Base-by-base conservation (phyloP, 345 rosid genomes). In the Raphanus sativus region DNA sequence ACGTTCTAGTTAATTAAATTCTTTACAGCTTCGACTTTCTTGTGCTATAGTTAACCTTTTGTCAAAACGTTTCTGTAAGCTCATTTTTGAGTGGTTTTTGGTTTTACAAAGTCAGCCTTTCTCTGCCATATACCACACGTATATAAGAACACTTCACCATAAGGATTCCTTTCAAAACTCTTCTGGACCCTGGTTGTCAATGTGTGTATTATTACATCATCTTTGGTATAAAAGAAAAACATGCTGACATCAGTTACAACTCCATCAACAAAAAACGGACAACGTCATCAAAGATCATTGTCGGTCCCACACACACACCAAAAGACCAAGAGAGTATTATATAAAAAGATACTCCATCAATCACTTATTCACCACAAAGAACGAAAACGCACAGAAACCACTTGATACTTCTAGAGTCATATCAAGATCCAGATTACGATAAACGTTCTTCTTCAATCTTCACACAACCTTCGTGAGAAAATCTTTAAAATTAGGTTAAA, bases 221-320 rank as follows among this genome's bases (percentile, higher is more conserved):
- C 55, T 48, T 48, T n/a, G 16, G 1, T 6, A 13, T 5, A 5
- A 48, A 6, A 15, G n/a, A 48, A 13, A 48, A 48, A 48, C 55
- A 55, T 55, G 60, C 60, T 55, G 60, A 55, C 60, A 8, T 54
- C 59, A 54, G 60, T 55, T 55, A 55, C 60, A 55, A 21, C 28
- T 7, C 60, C 26, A 5, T 55, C 60, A 21, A 55, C 28, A 55
- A 55, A 55, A 55, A 55, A 55, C 60, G 60, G 60, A 54, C 28
- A 17, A 55, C 60, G 60, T 55, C 60, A 55, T 55, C 12, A 55
- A 55, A 0, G 60, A 21, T 55, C 60, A 55, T 55, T 21, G 26
- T 55, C 4, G 60, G 60, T 8, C 60, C 60, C 60, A 8, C 60
- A 7, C 26, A 48, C 21, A 21, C 21, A 21, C 52, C 52, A 45